phyloP scores from a whole-genome alignment of 2,329 filamentous ascomycete genomes.

The Pestalotiopsis sp. region DNA sequence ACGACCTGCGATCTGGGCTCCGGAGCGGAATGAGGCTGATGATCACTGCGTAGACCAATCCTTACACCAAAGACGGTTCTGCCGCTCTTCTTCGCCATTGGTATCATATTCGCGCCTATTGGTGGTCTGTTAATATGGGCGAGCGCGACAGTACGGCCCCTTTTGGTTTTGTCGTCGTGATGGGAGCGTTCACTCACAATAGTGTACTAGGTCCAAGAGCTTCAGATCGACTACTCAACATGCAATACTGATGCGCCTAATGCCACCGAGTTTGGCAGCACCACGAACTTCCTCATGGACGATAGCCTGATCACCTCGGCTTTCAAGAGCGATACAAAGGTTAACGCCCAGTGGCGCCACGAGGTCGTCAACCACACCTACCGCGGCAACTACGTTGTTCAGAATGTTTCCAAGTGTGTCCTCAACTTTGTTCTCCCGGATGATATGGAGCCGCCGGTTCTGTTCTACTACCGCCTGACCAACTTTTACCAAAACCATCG shows the following conservation, averaged over 20 bases:
- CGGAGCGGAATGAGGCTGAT: background rate
- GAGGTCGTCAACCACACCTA: conserved; percentile 37
- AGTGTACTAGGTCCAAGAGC: conserved; percentile 73
- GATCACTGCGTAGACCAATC: conserved; percentile 67
- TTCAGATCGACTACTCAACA: conserved; percentile 85
- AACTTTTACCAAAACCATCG: conserved; percentile 99
- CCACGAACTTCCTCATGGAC: conserved; percentile 48
- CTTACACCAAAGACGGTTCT: conserved; percentile 81
- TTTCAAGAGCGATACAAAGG: conserved; percentile 60
- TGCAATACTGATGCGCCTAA: conserved; percentile 62
- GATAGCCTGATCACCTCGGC: conserved; percentile 59
- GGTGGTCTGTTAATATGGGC: conserved; percentile 85
- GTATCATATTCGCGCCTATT: conserved; percentile 87
- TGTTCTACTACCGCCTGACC: conserved; percentile 92
- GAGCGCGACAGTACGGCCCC: conserved; percentile 66
- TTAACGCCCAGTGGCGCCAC: conserved; percentile 37
- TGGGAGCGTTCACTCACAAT: conserved; percentile 15
- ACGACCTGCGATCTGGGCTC: conserved; percentile 11
- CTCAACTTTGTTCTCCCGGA: conserved; percentile 80
- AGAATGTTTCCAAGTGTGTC: conserved; percentile 55
- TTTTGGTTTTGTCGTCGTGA: background rate
- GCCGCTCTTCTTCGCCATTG: conserved; percentile 70
- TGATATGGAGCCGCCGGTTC: conserved; percentile 75
- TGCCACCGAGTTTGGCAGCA: background rate
- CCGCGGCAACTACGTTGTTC: conserved; percentile 27